Percentiles rank a stretch among this genome's conserved stretches.
Evolutionary conservation across 177 flowering plant genomes (phyloP).

Genomic region (Telopea speciosissima): DNA sequence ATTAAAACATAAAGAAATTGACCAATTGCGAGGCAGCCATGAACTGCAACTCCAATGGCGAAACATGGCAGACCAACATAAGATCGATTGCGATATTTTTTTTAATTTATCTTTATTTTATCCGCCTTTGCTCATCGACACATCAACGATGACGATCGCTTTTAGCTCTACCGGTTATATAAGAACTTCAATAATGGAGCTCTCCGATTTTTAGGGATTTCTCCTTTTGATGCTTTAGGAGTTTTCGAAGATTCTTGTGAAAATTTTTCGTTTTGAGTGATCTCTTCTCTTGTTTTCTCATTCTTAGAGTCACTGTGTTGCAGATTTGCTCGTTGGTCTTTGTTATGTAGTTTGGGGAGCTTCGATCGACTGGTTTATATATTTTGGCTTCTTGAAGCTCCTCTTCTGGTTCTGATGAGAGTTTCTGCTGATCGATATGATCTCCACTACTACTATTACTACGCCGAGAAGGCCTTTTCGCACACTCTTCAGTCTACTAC

Average conservation of each 20-base stretch:
- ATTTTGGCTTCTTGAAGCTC: not conserved
- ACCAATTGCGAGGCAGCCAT: too few species aligned
- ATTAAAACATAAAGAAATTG: too few species aligned
- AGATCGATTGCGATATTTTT: too few species aligned
- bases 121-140: not conserved
- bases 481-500: slow-evolving; percentile 42
- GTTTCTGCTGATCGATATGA: not conserved
- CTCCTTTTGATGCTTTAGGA: not conserved
- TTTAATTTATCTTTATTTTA: not conserved
- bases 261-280: not conserved
- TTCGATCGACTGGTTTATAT: not conserved
- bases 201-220: not conserved
- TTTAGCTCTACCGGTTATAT: too few species aligned
- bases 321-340: not conserved
- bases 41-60: too few species aligned
- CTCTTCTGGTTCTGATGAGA: not conserved
- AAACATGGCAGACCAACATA: too few species aligned
- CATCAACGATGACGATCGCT: too few species aligned
- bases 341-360: slow-evolving; percentile 1
- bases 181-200: too few species aligned
- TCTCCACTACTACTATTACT: not conserved
- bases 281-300: not conserved
- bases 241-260: not conserved
- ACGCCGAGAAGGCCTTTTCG: slow-evolving; percentile 55
- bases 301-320: not conserved